Evolutionary conservation across 352 stramenopile species (phyloP).

Genomic region (Globisporangium middletonii): DNA sequence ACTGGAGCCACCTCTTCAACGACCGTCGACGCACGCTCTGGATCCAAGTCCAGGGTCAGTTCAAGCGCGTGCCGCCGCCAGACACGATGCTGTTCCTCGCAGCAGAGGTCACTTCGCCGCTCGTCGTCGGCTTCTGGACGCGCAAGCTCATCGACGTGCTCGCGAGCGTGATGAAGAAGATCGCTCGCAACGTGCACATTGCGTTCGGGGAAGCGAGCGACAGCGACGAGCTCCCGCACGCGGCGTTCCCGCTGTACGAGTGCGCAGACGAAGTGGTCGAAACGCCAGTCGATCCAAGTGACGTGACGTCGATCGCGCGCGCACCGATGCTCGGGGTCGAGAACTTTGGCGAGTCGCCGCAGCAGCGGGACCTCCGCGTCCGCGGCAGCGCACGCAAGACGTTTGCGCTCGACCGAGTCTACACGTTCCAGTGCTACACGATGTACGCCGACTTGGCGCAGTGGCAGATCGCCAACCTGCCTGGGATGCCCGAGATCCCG

Average conservation of each 20-base stretch:
- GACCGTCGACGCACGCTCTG: conserved; percentile 32
- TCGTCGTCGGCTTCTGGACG: conserved; percentile 28
- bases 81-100: conserved; percentile 40
- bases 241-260: conserved; percentile 50
- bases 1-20: conserved; percentile 32
- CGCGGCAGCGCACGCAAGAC: conserved; percentile 16
- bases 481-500: conserved; percentile 32
- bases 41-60: conserved; percentile 58
- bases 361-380: conserved; percentile 18
- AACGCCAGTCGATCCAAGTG: conserved; percentile 7
- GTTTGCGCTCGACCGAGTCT: conserved; percentile 32
- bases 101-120: conserved; percentile 31
- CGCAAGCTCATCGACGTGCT: conserved; percentile 30
- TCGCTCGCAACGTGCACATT: conserved; percentile 32
- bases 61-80: conserved; percentile 31
- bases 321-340: conserved; percentile 26
- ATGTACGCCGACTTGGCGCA: conserved; percentile 35
- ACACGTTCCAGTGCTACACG: conserved; percentile 59
- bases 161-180: conserved; percentile 26
- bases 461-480: conserved; percentile 44
- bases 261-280: conserved; percentile 41
- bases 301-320: not conserved
- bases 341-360: conserved; percentile 27
- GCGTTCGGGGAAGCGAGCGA: conserved; percentile 22
- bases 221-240: conserved; percentile 25